Percentiles rank a stretch among this genome's conserved stretches.
Evolutionary conservation across 257 asterid species (phyloP).

Genomic region (Petrea volubilis): DNA sequence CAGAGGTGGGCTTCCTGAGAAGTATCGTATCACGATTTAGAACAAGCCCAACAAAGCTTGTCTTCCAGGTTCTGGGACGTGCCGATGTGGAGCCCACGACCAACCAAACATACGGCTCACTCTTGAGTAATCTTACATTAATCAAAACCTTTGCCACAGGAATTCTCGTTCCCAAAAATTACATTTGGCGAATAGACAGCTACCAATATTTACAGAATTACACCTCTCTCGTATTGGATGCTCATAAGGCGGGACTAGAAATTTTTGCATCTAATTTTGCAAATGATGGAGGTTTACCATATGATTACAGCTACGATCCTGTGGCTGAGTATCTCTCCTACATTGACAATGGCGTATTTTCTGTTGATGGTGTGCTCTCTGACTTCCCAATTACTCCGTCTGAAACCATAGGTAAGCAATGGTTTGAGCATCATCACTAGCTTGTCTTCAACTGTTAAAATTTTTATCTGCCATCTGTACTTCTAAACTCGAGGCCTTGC

Average conservation of each 20-base stretch:
- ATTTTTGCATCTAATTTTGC: constrained; percentile 68
- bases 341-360: constrained; percentile 67
- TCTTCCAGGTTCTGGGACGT: constrained; percentile 59
- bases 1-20: constrained; percentile 76
- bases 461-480: neutral
- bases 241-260: constrained; percentile 75
- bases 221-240: constrained; percentile 63
- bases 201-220: constrained; percentile 44
- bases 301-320: constrained; percentile 78
- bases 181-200: constrained; percentile 61
- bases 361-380: constrained; percentile 86
- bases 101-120: constrained; percentile 69
- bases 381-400: constrained; percentile 83
- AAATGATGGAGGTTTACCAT: constrained; percentile 54
- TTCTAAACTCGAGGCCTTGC: neutral
- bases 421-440: neutral
- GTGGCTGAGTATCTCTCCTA: constrained; percentile 65
- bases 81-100: constrained; percentile 66
- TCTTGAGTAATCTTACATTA: constrained; percentile 62
- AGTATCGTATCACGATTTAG: constrained; percentile 57
- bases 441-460: no score
- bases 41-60: constrained; percentile 55
- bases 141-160: constrained; percentile 79
- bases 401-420: constrained; percentile 57
- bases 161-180: constrained; percentile 76